These are phyloP conservation scores for Brassica nigra DNA, from an alignment of 345 rosid genomes.

Conservation along the genomic window DNA sequence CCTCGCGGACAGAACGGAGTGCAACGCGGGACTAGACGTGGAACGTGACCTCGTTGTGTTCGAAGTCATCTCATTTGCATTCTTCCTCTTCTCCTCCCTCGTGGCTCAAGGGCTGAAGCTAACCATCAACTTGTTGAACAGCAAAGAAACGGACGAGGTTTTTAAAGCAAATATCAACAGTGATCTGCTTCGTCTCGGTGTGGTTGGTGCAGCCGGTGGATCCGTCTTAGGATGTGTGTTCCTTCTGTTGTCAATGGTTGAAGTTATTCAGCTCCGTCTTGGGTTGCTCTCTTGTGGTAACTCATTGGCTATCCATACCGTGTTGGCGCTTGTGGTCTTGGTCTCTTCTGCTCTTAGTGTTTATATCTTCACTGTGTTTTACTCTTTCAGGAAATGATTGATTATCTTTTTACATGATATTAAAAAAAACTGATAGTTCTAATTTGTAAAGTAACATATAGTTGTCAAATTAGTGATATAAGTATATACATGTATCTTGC, in stretches of 20 bases:
- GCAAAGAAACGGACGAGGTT: conserved; percentile 32
- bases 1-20: conserved; percentile 29
- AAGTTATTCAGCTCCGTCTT: conserved; percentile 34
- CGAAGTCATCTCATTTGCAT: conserved; percentile 38
- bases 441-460: neutral
- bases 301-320: conserved; percentile 22
- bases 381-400: conserved; percentile 41
- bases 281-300: conserved; percentile 40
- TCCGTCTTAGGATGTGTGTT: conserved; percentile 32
- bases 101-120: conserved; percentile 42
- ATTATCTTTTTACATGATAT: neutral
- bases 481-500: neutral
- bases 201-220: conserved; percentile 41
- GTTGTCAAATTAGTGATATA: neutral
- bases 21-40: conserved; percentile 35
- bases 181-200: conserved; percentile 38
- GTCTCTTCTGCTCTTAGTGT: conserved; percentile 39
- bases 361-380: conserved; percentile 37
- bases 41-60: conserved; percentile 34
- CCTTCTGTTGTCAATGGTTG: conserved; percentile 35
- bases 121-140: conserved; percentile 34
- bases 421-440: neutral
- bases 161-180: conserved; percentile 31
- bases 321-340: conserved; percentile 35
- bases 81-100: conserved; percentile 41